These are phyloP conservation scores for Salvia hispanica DNA, from an alignment of 257 asterid genomes.

Conservation along the genomic window DNA sequence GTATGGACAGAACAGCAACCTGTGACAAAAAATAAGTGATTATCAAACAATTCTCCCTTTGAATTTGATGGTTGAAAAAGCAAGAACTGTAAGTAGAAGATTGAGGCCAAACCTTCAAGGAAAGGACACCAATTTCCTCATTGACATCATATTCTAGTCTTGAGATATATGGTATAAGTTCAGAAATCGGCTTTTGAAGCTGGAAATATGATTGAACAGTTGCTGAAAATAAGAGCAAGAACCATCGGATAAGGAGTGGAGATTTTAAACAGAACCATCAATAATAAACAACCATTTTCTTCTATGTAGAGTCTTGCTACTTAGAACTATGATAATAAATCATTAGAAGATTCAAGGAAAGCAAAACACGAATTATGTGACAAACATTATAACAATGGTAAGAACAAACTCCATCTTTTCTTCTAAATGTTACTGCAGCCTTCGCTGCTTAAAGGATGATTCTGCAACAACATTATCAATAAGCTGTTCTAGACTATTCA, in stretches of 20 bases:
- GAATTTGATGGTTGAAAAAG: constrained; percentile 11
- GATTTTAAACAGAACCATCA: neutral
- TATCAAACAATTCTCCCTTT: constrained; percentile 14
- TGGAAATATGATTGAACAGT: constrained; percentile 71
- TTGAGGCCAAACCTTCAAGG: constrained; percentile 59
- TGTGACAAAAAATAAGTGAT: constrained; percentile 34
- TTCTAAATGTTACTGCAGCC: neutral
- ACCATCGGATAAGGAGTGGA: constrained; percentile 14
- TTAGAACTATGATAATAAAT: neutral
- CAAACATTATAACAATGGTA: neutral
- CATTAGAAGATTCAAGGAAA: neutral
- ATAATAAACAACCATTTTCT: constrained; percentile 3
- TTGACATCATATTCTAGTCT: constrained; percentile 71
- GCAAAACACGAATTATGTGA: constrained; percentile 3
- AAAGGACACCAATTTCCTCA: constrained; percentile 74
- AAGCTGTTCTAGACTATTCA: neutral
- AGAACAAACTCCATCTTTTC: neutral
- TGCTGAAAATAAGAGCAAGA: constrained; percentile 57
- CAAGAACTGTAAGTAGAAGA: constrained; percentile 16
- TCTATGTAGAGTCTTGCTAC: constrained; percentile 3
- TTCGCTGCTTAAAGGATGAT: constrained; percentile 10
- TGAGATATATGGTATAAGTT: constrained; percentile 62
- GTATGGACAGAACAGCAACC: constrained; percentile 80
- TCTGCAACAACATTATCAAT: neutral
- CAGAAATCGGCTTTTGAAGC: constrained; percentile 64